Conservation (phyloP, 148 eudicot species). For the Cornus kousa region DNA sequence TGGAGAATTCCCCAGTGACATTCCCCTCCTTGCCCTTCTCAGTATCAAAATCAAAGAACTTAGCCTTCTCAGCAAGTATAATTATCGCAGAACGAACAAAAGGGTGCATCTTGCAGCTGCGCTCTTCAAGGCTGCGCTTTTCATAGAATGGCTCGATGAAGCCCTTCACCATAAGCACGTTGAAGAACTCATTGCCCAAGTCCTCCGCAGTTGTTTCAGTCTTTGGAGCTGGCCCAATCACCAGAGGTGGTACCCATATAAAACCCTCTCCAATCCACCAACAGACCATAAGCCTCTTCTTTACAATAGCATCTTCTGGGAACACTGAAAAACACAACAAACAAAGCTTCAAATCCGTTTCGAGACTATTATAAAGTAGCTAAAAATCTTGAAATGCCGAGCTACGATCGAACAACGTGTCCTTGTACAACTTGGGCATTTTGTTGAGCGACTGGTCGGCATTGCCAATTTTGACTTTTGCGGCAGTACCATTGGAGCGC, state of each 20-base stretch:
- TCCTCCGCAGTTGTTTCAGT: constrained; percentile 6
- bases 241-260: no score
- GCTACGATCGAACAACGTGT: constrained; percentile 9
- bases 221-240: neutral
- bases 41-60: constrained; percentile 31
- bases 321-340: constrained; percentile 30
- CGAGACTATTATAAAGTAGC: constrained; percentile 14
- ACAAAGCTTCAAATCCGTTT: constrained; percentile 15
- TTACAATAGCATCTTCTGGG: constrained; percentile 14
- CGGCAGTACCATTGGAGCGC: neutral
- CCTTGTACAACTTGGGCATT: constrained; percentile 18
- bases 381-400: constrained; percentile 14
- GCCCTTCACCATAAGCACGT: constrained; percentile 18
- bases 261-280: constrained; percentile 56
- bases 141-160: constrained; percentile 17
- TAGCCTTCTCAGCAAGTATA: constrained; percentile 16
- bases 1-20: neutral
- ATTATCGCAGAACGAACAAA: constrained; percentile 23
- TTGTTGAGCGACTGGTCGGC: neutral
- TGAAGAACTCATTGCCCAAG: constrained; percentile 19
- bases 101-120: constrained; percentile 29
- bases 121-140: constrained; percentile 13
- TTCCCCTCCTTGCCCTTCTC: no score
- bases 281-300: constrained; percentile 30
- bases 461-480: neutral